Evolutionary conservation across 1,139 yeast species (phyloP), one percentile per base, ranked within the genome.

Genomic region (Magnusiomyces clavatus): DNA sequence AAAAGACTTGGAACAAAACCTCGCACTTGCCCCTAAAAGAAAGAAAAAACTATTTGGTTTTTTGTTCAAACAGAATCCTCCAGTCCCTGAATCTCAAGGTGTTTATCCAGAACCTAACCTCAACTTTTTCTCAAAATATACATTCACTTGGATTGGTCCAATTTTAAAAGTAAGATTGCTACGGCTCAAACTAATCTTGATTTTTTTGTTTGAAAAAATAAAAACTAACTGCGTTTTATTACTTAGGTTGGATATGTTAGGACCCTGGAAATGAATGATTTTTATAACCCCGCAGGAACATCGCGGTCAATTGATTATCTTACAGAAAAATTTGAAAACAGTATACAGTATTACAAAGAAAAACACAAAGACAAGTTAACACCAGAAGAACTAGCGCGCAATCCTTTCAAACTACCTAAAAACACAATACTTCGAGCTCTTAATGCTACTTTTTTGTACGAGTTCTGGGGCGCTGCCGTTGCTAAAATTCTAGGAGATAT

Each of bases 201-300:
- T 34, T 34, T 12, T 35, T 44, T 17, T 35, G 8, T 44, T 38
- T 6, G 5, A 6, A 31, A 13, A 6, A 20, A 65, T 66, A 4
- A 64, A 67, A 35, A 71, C 14, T 13, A 13, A 16, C 12, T 54
- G 50, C 44, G 47, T 38, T 31, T 49, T 12, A 42, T 51, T 29
- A 44, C 12, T 19, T 47, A 64, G 68, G 61, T 65, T 2, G 95
- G 95, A 1, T 86, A 85, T 63, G 74, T 75, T 53, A 74, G 95
- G 60, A 81, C 87, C 0, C 66, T 86, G 38, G 80, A 78, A 49
- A 79, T 81, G 6, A 75, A 77, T 51, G 95, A 86, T 65, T 65
- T 86, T 52, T 84, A 72, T 66, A 68, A 69, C 44, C 71, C 85
- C 51, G 75, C 78, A 13, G 75, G 73, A 11, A 76, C 78, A 19